Conservation (phyloP, 2,329 filamentous ascomycete genomes). For the Colletotrichum gigasporum region DNA sequence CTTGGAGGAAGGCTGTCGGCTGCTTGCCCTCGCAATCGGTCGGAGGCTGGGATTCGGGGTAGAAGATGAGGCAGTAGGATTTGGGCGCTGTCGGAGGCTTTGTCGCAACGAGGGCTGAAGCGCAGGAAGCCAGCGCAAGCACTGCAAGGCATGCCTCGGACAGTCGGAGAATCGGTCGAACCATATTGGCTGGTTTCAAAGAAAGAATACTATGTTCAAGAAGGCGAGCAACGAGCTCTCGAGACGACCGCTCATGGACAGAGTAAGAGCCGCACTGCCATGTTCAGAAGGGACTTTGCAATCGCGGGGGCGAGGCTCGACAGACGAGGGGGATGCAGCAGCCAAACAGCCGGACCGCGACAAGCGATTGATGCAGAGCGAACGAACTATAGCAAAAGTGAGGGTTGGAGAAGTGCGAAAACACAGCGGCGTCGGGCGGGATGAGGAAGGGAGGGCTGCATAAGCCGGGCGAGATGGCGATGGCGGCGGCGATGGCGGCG, state of each 20-base stretch:
- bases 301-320: conserved; percentile 1
- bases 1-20: conserved; percentile 18
- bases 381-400: not conserved
- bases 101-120: conserved; percentile 1
- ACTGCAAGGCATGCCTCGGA: conserved; percentile 4
- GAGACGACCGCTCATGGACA: conserved; percentile 23
- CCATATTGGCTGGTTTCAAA: conserved; percentile 11
- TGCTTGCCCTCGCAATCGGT: conserved; percentile 26
- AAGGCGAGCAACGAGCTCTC: conserved; percentile 25
- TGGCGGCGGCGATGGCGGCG: conserved; percentile 9
- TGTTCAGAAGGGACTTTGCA: conserved; percentile 20
- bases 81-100: conserved; percentile 11
- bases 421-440: not conserved
- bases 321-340: not conserved
- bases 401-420: not conserved
- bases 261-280: conserved; percentile 27
- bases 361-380: not conserved
- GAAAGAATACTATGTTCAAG: not conserved
- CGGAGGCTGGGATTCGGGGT: conserved; percentile 18
- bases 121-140: conserved; percentile 9
- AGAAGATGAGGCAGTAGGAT: conserved; percentile 32
- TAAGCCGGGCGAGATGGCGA: conserved; percentile 17
- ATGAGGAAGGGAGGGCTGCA: conserved; percentile 6
- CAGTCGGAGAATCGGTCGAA: not conserved
- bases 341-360: not conserved